These are phyloP conservation scores for Ephemerocybe angulata DNA, from an alignment of 768 basidiomycete genomes.

Conservation along the genomic window DNA sequence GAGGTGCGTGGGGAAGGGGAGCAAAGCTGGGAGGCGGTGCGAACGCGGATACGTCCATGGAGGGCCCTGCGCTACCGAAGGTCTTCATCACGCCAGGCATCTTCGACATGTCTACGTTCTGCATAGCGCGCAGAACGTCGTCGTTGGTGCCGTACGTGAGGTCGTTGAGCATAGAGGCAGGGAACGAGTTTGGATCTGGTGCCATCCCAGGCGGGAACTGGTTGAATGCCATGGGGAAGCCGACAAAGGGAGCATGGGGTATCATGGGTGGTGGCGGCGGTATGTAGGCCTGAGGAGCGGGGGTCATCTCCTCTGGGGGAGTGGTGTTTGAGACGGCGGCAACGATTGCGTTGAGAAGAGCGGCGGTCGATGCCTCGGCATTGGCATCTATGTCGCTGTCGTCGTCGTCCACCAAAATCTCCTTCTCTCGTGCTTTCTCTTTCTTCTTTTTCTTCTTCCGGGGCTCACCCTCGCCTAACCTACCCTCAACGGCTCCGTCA, in stretches of 20 bases:
- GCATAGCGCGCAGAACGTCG: constrained; percentile 67
- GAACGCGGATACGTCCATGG: constrained; percentile 27
- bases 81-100: constrained; percentile 64
- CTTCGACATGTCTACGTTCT: constrained; percentile 70
- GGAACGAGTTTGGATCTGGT: constrained; percentile 9
- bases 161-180: constrained; percentile 20
- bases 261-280: not conserved
- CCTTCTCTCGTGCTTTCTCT: constrained; percentile 28
- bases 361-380: constrained; percentile 49
- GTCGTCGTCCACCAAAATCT: constrained; percentile 12
- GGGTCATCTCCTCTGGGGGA: constrained; percentile 13
- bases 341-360: constrained; percentile 62
- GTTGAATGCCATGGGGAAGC: constrained; percentile 23
- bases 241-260: constrained; percentile 22
- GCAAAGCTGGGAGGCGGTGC: constrained; percentile 21
- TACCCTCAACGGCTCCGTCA: not conserved
- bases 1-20: constrained; percentile 19
- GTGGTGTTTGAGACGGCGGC: constrained; percentile 58
- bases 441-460: constrained; percentile 25
- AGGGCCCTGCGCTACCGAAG: constrained; percentile 55
- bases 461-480: constrained; percentile 5
- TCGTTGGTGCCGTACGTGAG: constrained; percentile 58
- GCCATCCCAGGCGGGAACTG: constrained; percentile 12
- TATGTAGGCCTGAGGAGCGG: not conserved
- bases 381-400: constrained; percentile 31